Base-by-base conservation (phyloP, 257 asterid genomes). In the Capsicum rhomboideum region DNA sequence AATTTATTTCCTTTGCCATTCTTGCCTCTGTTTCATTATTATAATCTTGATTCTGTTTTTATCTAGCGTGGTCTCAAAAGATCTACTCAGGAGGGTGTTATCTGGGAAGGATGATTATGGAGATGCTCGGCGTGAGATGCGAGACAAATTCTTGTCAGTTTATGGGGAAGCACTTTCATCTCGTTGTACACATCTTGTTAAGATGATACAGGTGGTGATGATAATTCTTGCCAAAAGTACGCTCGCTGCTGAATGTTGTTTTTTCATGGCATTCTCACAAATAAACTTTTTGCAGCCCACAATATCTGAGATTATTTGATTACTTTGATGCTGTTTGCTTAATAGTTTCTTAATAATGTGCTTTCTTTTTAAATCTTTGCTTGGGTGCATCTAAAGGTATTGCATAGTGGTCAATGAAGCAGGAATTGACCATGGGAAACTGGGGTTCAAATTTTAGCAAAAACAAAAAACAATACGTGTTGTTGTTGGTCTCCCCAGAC, bases 141-240 rank as follows among this genome's bases (percentile, higher is more conserved):
- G 93, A 78, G 86, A 84, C 82, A 96, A 91, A 89, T 88, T 94
- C 87, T 89, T 96, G 78, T 87, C 90, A 26, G 68, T 92, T 83
- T 93, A 92, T 86, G 88, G 83, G 50, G 97, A 94, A 89, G 93
- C 95, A 56, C 91, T 94, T 87, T 94, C 98, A 79, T 93, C 99
- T 82, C 86, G 85, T 82, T 92, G 98, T 88, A 87, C 88, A 83
- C 93, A 86, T 82, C 96, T 96, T 82, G 93, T 90, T 84, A 97
- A 90, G 90, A 91, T 94, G 93, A 93, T 94, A 89, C 98, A 94
- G 99, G 98, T 96, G 87, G 85, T 79, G 81, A 83, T 87, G 85
- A 88, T 86, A 86, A 84, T 91, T 92, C 85, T 83, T 82, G 82
- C 69, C 68, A 50, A 18, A 44, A 42, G 44, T 31, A 10, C 23